Evolutionary conservation across 169 alveolate genomes (phyloP), one percentile per base, ranked within the genome.

Genomic region (Eimeria acervulina): DNA sequence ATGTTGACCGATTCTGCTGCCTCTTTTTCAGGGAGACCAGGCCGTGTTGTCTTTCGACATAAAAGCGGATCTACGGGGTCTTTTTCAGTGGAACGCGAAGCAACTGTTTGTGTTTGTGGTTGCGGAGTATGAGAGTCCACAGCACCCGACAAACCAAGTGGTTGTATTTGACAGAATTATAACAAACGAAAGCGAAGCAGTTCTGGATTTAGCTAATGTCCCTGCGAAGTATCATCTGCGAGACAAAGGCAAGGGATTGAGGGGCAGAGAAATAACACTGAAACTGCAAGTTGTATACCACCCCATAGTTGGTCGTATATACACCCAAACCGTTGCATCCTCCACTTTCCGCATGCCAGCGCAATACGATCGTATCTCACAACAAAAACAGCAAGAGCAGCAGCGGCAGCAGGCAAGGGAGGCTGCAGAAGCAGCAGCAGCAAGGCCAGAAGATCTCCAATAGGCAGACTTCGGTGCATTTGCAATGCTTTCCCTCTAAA

Each of bases 1-100:
- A 13, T 59, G 68, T 5, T 59, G 68, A 59, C 19, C 33, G 81
- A 13, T 33, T 26, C 61, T 74, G 78, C 66, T n/a, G 81, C 59
- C n/a, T 66, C 38, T 63, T 6, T 38, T 92, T 15, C 92, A 96
- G 95, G 93, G 96, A 72, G 97, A 96, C 95, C 97, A 96, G 93
- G 96, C 97, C 6, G 95, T 93, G 38, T 47, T 96, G 70, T 94
- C 97, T 17, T 52, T 96, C 66, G 89, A 96, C 93, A 93, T 96
- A 10, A 55, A 95, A 83, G 96, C 96, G 10, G 96, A 95, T 47
- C 95, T 96, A 51, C 52, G 95, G 40, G 89, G 95, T 15, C 61
- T 68, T 1, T 89, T 94, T 42, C 93, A 95, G 55, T 96, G 97
- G 97, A 96, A 96, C 76, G 95, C 97, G 40, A 95, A 96, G 55